Evolutionary conservation across 2,329 filamentous ascomycete genomes (phyloP).

Genomic region (Elsinoe batatas): DNA sequence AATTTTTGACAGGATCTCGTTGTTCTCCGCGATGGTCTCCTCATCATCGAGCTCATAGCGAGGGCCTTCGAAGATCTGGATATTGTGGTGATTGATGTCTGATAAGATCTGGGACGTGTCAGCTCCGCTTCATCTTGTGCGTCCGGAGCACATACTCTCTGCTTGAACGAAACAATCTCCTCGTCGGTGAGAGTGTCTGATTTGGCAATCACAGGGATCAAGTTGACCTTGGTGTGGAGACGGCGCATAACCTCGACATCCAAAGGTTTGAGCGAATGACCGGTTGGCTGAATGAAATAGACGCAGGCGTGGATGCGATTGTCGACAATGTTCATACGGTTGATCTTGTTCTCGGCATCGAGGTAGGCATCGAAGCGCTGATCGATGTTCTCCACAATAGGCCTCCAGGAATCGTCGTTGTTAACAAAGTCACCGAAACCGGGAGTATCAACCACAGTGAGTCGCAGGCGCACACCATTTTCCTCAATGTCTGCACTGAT

Average conservation of each 20-base stretch:
- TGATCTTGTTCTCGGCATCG: constrained; percentile 99
- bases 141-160: constrained; percentile 60
- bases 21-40: constrained; percentile 99
- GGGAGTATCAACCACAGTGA: constrained; percentile 95
- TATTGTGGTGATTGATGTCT: constrained; percentile 93
- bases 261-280: constrained; percentile 94
- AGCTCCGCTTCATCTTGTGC: constrained; percentile 11
- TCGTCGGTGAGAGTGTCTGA: constrained; percentile 96
- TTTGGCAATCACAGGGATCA: constrained; percentile 98
- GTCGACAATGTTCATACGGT: constrained; percentile 99
- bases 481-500: constrained; percentile 70
- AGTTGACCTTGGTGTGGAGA: constrained; percentile 99
- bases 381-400: constrained; percentile 99
- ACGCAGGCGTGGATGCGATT: constrained; percentile 98
- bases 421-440: constrained; percentile 99
- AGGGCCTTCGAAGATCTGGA: constrained; percentile 97
- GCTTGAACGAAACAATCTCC: constrained; percentile 89
- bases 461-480: constrained; percentile 87
- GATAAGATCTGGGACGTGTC: constrained; percentile 65
- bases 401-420: constrained; percentile 98
- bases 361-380: constrained; percentile 97
- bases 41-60: constrained; percentile 98
- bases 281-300: constrained; percentile 98
- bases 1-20: constrained; percentile 99
- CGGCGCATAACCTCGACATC: constrained; percentile 99